These are phyloP conservation scores for Penicillium digitatum DNA, from an alignment of 2,329 filamentous ascomycete genomes.

Conservation along the genomic window DNA sequence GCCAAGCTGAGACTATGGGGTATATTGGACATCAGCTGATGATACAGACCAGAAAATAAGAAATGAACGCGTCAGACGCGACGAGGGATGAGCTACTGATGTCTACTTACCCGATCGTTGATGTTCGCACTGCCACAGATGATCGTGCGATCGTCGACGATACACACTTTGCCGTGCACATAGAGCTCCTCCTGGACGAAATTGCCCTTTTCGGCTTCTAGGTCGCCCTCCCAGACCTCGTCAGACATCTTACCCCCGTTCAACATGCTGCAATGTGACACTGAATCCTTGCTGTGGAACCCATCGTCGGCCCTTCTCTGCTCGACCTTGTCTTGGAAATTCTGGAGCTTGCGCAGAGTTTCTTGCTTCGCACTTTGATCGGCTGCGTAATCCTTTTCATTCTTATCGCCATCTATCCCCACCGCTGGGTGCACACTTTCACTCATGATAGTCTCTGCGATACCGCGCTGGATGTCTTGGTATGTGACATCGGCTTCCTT, in stretches of 20 bases:
- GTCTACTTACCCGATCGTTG: conserved; percentile 54
- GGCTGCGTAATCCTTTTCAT: conserved; percentile 38
- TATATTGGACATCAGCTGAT: conserved; percentile 3
- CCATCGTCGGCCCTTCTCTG: conserved; percentile 20
- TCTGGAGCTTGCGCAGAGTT: conserved; percentile 19
- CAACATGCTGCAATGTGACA: conserved; percentile 80
- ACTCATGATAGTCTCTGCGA: conserved; percentile 84
- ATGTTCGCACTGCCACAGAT: conserved; percentile 75
- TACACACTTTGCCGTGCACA: conserved; percentile 81
- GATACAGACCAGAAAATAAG: neutral
- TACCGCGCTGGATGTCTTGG: conserved; percentile 77
- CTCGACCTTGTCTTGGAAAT: conserved; percentile 42
- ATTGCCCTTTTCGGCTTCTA: conserved; percentile 74
- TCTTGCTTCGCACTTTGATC: conserved; percentile 37
- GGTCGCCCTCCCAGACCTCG: conserved; percentile 71
- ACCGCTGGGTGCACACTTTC: conserved; percentile 58
- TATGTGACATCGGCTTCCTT: conserved; percentile 78
- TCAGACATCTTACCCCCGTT: conserved; percentile 60
- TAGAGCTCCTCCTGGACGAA: conserved; percentile 97
- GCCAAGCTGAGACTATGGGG: conserved; percentile 66
- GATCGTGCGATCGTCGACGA: conserved; percentile 75
- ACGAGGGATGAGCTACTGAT: neutral
- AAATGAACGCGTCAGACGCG: neutral
- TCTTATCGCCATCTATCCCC: conserved; percentile 45
- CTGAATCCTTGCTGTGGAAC: conserved; percentile 48